phyloP scores from a whole-genome alignment of 345 rosid genomes.

The Populus tremula region DNA sequence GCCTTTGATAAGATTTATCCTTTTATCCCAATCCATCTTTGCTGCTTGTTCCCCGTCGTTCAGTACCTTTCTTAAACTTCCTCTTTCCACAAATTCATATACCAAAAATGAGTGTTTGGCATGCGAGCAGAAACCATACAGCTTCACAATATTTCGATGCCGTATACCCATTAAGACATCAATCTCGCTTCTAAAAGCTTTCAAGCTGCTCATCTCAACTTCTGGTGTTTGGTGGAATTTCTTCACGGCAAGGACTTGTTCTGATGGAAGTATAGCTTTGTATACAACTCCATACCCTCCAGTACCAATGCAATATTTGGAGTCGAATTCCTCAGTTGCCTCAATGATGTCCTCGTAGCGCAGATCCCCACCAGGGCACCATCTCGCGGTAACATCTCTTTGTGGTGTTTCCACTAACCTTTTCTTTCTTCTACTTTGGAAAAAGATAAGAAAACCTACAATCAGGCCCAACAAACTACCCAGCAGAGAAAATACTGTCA shows the following conservation, averaged over 20 bases:
- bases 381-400: not conserved
- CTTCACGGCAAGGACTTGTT: conserved; percentile 7
- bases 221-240: not conserved
- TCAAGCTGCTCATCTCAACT: not conserved
- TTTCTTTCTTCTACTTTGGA: not conserved
- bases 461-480: not conserved
- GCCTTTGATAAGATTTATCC: conserved; percentile 5
- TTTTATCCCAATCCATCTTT: conserved; percentile 1
- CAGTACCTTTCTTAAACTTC: conserved; percentile 2
- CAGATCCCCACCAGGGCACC: not conserved
- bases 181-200: conserved; percentile 12
- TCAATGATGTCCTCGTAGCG: not conserved
- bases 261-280: conserved; percentile 5
- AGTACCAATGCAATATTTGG: conserved; percentile 1
- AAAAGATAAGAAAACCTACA: not conserved
- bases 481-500: not conserved
- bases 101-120: conserved; percentile 6
- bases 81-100: conserved; percentile 12
- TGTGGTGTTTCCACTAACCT: not conserved
- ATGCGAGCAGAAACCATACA: not conserved
- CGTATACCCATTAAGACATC: not conserved
- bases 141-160: conserved; percentile 7
- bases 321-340: conserved; percentile 13
- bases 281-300: conserved; percentile 12
- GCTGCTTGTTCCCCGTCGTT: not conserved